Conservation (phyloP, 805 yeast species). For the Kuraishia molischiana region DNA sequence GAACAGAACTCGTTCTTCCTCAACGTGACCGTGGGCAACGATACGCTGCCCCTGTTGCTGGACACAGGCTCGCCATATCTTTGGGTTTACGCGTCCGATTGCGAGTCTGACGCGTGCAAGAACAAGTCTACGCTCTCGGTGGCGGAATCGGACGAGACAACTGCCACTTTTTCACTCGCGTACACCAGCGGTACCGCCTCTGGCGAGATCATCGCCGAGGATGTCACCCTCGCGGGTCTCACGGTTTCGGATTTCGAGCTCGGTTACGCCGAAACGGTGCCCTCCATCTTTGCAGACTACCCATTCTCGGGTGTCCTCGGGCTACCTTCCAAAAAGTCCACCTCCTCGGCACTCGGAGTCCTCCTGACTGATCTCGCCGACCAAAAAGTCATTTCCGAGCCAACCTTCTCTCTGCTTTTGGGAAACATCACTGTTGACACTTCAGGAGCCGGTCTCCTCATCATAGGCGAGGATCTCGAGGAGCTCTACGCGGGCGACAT, state of each 20-base stretch:
- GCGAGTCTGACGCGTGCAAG: slow-evolving; percentile 34
- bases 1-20: slow-evolving; percentile 25
- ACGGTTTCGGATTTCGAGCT: slow-evolving; percentile 30
- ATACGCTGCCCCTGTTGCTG: slow-evolving; percentile 39
- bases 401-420: slow-evolving; percentile 35
- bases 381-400: slow-evolving; percentile 21
- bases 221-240: slow-evolving; percentile 24
- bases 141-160: slow-evolving; percentile 7
- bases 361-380: slow-evolving; percentile 27
- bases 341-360: slow-evolving; percentile 23
- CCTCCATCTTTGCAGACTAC: slow-evolving; percentile 40
- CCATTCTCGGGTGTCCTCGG: slow-evolving; percentile 55
- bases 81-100: slow-evolving; percentile 50
- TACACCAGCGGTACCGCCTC: slow-evolving; percentile 46
- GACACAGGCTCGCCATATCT: slow-evolving; percentile 60
- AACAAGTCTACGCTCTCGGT: slow-evolving; percentile 21
- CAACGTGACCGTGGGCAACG: slow-evolving; percentile 27
- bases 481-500: slow-evolving; percentile 31
- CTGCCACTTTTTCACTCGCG: slow-evolving; percentile 30
- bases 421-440: slow-evolving; percentile 19
- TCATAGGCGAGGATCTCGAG: slow-evolving; percentile 28
- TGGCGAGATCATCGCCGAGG: slow-evolving; percentile 35
- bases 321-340: slow-evolving; percentile 34
- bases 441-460: slow-evolving; percentile 26
- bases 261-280: slow-evolving; percentile 46